Base-by-base conservation (phyloP, 805 yeast species). In the Sugiyamaella americana region DNA sequence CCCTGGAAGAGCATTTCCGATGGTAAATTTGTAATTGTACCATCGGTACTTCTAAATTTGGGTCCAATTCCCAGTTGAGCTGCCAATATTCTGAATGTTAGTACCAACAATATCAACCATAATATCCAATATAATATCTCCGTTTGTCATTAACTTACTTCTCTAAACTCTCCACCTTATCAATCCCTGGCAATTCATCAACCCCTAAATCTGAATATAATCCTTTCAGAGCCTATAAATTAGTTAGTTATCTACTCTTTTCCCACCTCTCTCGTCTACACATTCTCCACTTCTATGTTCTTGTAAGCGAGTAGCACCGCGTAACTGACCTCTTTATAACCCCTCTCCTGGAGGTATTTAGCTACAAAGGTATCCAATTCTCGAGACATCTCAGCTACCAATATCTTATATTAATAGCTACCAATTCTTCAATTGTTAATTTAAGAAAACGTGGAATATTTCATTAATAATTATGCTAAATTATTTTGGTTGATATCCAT, bases 261-360 rank as follows among this genome's bases (percentile, higher is more conserved):
- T n/a, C n/a, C n/a, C n/a, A n/a, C n/a, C n/a, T n/a, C n/a, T n/a
- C n/a, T n/a, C n/a, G n/a, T n/a, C n/a, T n/a, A n/a, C n/a, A n/a
- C n/a, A n/a, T n/a, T n/a, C n/a, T n/a, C n/a, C n/a, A n/a, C n/a
- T n/a, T n/a, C n/a, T n/a, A n/a, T n/a, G n/a, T n/a, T n/a, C n/a
- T n/a, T n/a, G n/a, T n/a, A n/a, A n/a, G n/a, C n/a, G n/a, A n/a
- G n/a, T n/a, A n/a, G n/a, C n/a, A n/a, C n/a, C n/a, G n/a, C n/a
- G n/a, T 29, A 16, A 43, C 41, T n/a, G 21, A 42, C 46, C 32
- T 39, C 36, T 8, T 4, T 3, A 36, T 43, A 43, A 3, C 53
- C 53, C 11, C 40, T 35, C 13, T 50, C 46, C 22, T 35, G 38
- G 4, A 50, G 43, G 24, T 50, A 50, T 13, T 44, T 35, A 17